A percentile compares a stretch with the other conserved stretches of the same genome.
Evolutionary conservation across 2,329 filamentous ascomycete species (phyloP).

Genomic region (Ceratocystis destructans): DNA sequence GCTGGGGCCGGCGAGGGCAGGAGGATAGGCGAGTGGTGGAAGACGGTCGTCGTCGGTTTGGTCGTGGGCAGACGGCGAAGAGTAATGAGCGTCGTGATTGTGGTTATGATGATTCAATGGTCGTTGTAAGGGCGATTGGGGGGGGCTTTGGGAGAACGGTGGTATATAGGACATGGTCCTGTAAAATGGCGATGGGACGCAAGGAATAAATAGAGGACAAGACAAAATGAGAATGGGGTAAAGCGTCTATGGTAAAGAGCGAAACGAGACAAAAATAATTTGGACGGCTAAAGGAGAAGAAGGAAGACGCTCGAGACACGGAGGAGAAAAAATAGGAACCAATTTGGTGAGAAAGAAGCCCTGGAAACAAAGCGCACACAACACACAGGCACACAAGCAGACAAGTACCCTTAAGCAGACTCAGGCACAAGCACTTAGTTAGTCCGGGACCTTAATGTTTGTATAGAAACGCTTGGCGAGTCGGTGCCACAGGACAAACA

Average conservation of each 20-base stretch:
- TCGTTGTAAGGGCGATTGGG: conserved; percentile 8
- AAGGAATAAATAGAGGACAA: background rate
- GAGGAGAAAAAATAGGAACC: conserved; percentile 1
- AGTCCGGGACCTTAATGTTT: background rate
- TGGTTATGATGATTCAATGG: background rate
- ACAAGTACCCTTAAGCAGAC: background rate
- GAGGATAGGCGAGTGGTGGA: conserved; percentile 8
- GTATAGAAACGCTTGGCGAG: background rate
- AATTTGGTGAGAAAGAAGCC: background rate
- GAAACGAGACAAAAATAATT: background rate
- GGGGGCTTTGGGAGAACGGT: conserved; percentile 16
- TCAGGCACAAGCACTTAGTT: background rate
- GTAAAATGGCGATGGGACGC: background rate
- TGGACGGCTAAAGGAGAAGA: background rate
- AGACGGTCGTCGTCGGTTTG: conserved; percentile 1
- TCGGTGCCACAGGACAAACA: conserved; percentile 6
- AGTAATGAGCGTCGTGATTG: background rate
- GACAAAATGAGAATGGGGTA: background rate
- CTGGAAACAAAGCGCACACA: background rate
- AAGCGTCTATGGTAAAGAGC: background rate
- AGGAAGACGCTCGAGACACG: conserved; percentile 14
- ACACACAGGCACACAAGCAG: background rate
- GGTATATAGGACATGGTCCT: conserved; percentile 15
- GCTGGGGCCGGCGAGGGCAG: conserved; percentile 5
- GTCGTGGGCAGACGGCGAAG: background rate